Base-by-base conservation (phyloP, 805 yeast genomes). In the Saturnispora dispora region DNA sequence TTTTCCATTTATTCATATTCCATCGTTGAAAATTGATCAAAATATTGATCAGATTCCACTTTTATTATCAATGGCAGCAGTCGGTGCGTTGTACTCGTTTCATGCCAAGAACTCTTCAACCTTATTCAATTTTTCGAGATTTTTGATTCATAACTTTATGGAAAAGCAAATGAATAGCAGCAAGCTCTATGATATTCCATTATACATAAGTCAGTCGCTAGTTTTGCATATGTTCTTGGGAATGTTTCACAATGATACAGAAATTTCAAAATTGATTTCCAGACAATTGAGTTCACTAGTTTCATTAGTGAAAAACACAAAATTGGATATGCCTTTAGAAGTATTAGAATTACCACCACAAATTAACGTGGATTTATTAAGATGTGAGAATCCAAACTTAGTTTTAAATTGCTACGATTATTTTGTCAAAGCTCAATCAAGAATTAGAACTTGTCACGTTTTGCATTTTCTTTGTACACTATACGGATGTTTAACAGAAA, bases 61-160 rank as follows among this genome's bases (percentile, higher is more conserved):
- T 45, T 63, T 88, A 5, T 70, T 89, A 50, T 80, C 95, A 2
- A 85, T 89, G 78, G 85, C 93, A 1, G 83, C 96, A 15, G 79
- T 90, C 52, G 98, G 98, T 42, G 96, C 96, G 0, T 72, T 90
- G 22, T 88, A 86, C 60, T 80, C 88, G 0, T 88, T 85, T 67
- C 89, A 85, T 60, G 85, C 88, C 32, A 69, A 82, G 36, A 86
- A 86, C 61, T 86, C 96, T 0, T 73, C 83, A 58, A 71, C 85
- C 9, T 66, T 85, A 52, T 84, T 83, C 64, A 83, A 83, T 60
- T 75, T 85, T 53, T 75, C 87, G 17, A 77, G 85, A 60, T 77
- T 71, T 51, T 78, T 83, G 56, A 78, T 85, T 51, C 88, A 84
- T 61, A 77, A 77, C 54, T 79, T 75, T 56, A 75, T 85, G 71